Evolutionary conservation across 2,329 filamentous ascomycete species (phyloP).

Genomic region (Penicillium digitatum): DNA sequence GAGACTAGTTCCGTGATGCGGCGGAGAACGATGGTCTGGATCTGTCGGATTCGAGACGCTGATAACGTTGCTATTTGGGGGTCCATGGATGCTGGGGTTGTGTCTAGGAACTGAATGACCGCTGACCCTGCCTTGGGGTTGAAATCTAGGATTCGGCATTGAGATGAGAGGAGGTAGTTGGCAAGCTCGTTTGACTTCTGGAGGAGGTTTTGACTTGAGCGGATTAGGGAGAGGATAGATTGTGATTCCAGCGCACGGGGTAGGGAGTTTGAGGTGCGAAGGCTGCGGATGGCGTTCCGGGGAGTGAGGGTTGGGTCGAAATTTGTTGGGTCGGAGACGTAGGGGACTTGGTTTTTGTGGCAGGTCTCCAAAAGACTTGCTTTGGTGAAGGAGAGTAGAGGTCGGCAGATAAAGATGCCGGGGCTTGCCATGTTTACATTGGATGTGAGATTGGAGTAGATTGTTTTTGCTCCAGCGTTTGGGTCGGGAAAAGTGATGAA

Average conservation of each 20-base stretch:
- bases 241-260: slow-evolving; percentile 66
- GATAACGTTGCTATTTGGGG: slow-evolving; percentile 10
- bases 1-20: slow-evolving; percentile 49
- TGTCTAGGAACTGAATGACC: slow-evolving; percentile 27
- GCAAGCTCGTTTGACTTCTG: slow-evolving; percentile 51
- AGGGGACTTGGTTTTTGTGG: slow-evolving; percentile 60
- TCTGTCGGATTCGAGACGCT: slow-evolving; percentile 15
- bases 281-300: slow-evolving; percentile 73
- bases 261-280: slow-evolving; percentile 57
- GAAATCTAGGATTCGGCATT: slow-evolving; percentile 31
- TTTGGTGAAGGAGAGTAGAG: slow-evolving; percentile 57
- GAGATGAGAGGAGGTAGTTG: slow-evolving; percentile 47
- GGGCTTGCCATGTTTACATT: slow-evolving; percentile 29
- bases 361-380: slow-evolving; percentile 64
- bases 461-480: background rate
- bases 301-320: slow-evolving; percentile 68
- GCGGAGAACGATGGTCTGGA: slow-evolving; percentile 47
- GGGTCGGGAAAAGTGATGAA: background rate
- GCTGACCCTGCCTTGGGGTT: slow-evolving; percentile 36
- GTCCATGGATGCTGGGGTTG: slow-evolving; percentile 9
- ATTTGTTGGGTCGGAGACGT: slow-evolving; percentile 87
- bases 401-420: slow-evolving; percentile 37
- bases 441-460: background rate
- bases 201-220: slow-evolving; percentile 48
- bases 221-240: slow-evolving; percentile 59